Evolutionary conservation across 2,329 filamentous ascomycete species (phyloP).

Genomic region (Pezicula carpinea): DNA sequence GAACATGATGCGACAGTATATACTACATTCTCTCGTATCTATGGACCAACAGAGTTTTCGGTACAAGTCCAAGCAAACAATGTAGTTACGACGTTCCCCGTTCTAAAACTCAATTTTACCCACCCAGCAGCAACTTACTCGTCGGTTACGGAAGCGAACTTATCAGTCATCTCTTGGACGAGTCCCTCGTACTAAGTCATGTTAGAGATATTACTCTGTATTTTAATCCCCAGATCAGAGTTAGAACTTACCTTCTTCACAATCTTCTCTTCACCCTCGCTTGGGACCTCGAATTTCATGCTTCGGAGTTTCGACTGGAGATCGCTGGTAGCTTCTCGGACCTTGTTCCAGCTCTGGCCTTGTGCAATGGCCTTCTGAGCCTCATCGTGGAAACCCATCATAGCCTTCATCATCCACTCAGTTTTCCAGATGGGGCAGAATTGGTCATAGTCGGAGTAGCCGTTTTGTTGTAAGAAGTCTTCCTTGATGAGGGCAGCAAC

Average conservation of each 20-base stretch:
- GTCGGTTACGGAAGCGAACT: slow-evolving; percentile 93
- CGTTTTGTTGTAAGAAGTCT: slow-evolving; percentile 98
- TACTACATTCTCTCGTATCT: slow-evolving; percentile 1
- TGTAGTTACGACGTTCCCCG: neutral
- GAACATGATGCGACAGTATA: neutral
- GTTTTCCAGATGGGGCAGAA: slow-evolving; percentile 99
- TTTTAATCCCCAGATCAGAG: neutral
- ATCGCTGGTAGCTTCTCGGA: slow-evolving; percentile 83
- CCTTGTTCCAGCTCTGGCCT: slow-evolving; percentile 87
- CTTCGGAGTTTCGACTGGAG: slow-evolving; percentile 79
- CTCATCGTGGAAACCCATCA: slow-evolving; percentile 98
- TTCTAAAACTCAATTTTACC: neutral
- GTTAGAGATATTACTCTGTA: slow-evolving; percentile 5
- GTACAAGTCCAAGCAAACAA: slow-evolving; percentile 1
- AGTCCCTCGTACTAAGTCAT: slow-evolving; percentile 77
- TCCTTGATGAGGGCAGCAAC: slow-evolving; percentile 91
- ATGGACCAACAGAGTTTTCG: neutral
- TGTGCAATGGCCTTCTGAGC: slow-evolving; percentile 91
- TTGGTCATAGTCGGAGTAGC: slow-evolving; percentile 98
- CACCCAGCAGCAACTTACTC: slow-evolving; percentile 55
- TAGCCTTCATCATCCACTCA: slow-evolving; percentile 99
- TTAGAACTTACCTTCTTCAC: slow-evolving; percentile 68
- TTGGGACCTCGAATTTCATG: slow-evolving; percentile 96
- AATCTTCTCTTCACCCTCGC: slow-evolving; percentile 75
- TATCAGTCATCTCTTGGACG: slow-evolving; percentile 88